Percentiles rank a stretch among this genome's conserved stretches.
Evolutionary conservation across 2,329 filamentous ascomycete species (phyloP).

Genomic region (Paraconiothyrium brasiliense): DNA sequence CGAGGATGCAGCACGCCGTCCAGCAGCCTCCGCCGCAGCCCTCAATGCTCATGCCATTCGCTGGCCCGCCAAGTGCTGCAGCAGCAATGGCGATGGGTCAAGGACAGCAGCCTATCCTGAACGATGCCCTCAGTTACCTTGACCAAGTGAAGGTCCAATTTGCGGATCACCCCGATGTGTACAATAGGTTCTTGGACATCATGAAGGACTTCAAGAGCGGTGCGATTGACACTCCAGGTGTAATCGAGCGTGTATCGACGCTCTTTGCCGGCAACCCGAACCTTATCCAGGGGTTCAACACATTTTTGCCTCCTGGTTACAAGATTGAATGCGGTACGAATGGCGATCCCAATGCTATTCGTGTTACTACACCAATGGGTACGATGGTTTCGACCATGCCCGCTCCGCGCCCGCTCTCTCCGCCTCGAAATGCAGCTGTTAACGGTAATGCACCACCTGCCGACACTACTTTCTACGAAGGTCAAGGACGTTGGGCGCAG

Average conservation of each 20-base stretch:
- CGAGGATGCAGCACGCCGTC: slow-evolving; percentile 69
- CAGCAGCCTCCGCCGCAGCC: slow-evolving; percentile 64
- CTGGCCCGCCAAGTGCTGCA: slow-evolving; percentile 46
- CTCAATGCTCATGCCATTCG: slow-evolving; percentile 62
- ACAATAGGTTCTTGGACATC: slow-evolving; percentile 95
- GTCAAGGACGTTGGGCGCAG: slow-evolving; percentile 51
- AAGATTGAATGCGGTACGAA: slow-evolving; percentile 94
- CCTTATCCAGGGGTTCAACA: slow-evolving; percentile 97
- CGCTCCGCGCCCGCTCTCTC: slow-evolving; percentile 56
- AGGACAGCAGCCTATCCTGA: slow-evolving; percentile 85
- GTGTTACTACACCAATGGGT: slow-evolving; percentile 97
- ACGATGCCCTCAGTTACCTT: slow-evolving; percentile 90
- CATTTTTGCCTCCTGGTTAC: slow-evolving; percentile 94
- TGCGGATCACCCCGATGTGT: slow-evolving; percentile 94
- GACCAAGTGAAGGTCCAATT: slow-evolving; percentile 99
- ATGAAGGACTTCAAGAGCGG: slow-evolving; percentile 99
- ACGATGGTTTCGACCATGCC: slow-evolving; percentile 92
- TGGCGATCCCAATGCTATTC: slow-evolving; percentile 93
- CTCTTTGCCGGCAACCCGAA: slow-evolving; percentile 96
- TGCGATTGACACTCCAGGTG: slow-evolving; percentile 96
- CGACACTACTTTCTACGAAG: slow-evolving; percentile 49
- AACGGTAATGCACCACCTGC: slow-evolving; percentile 62
- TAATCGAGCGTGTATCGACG: slow-evolving; percentile 95
- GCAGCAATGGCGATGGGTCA: slow-evolving; percentile 71
- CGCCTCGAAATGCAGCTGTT: slow-evolving; percentile 58